These are phyloP conservation scores for Lyophyllum shimeji DNA, from an alignment of 768 basidiomycete genomes.

Conservation along the genomic window DNA sequence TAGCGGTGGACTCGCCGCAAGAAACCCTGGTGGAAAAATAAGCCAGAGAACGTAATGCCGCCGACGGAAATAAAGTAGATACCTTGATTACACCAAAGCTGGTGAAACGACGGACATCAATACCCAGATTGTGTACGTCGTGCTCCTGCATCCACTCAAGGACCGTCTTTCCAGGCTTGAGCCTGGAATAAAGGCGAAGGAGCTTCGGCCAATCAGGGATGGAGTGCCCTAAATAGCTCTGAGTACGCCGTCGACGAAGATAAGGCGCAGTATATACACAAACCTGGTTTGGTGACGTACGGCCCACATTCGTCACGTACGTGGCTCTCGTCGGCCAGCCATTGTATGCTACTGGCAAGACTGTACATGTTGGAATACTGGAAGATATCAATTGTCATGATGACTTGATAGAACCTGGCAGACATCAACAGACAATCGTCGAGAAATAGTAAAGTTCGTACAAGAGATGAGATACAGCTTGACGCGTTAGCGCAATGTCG, in stretches of 20 bases:
- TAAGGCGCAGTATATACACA: slow-evolving; percentile 6
- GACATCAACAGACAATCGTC: slow-evolving; percentile 8
- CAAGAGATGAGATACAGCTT: slow-evolving; percentile 91
- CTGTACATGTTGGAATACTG: slow-evolving; percentile 99
- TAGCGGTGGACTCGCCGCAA: slow-evolving; percentile 92
- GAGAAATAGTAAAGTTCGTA: slow-evolving; percentile 34
- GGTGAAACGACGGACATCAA: slow-evolving; percentile 92
- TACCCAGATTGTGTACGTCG: slow-evolving; percentile 66
- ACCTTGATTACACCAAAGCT: slow-evolving; percentile 98
- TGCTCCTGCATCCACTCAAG: slow-evolving; percentile 86
- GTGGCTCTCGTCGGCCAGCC: slow-evolving; percentile 81
- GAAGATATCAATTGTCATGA: slow-evolving; percentile 97
- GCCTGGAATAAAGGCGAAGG: slow-evolving; percentile 80
- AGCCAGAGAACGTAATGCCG: not conserved
- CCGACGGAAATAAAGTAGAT: slow-evolving; percentile 13
- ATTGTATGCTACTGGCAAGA: slow-evolving; percentile 80
- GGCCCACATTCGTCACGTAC: slow-evolving; percentile 90
- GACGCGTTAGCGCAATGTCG: slow-evolving; percentile 76
- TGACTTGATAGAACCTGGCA: slow-evolving; percentile 88
- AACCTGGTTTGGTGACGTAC: slow-evolving; percentile 83
- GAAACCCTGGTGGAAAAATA: slow-evolving; percentile 63
- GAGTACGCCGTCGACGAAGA: not conserved
- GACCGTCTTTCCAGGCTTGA: slow-evolving; percentile 82
- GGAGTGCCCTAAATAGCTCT: slow-evolving; percentile 40
- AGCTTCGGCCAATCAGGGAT: slow-evolving; percentile 88